Evolutionary conservation across 108 stramenopile genomes (phyloP).

Genomic region (Nitzschia sp.): DNA sequence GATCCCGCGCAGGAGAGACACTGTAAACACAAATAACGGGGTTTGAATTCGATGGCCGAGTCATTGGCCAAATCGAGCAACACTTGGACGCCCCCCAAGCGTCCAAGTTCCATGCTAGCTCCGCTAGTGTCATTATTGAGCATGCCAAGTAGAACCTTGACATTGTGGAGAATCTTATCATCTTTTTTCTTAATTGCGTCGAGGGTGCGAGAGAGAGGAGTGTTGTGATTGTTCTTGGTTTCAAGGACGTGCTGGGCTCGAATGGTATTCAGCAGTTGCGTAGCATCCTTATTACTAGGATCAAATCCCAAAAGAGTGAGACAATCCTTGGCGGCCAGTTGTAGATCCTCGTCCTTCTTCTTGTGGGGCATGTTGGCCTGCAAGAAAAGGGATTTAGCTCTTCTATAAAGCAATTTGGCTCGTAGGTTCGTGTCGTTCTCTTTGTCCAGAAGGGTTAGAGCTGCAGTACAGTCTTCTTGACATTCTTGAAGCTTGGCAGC

Average conservation of each 20-base stretch:
- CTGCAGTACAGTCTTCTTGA: constrained; percentile 70
- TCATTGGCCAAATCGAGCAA: constrained; percentile 44
- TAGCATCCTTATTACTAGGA: constrained; percentile 68
- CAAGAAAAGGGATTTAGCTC: constrained; percentile 70
- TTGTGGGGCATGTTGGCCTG: constrained; percentile 36
- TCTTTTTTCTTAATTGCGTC: constrained; percentile 39
- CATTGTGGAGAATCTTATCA: constrained; percentile 35
- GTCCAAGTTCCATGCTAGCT: constrained; percentile 72
- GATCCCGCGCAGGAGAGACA: constrained; percentile 47
- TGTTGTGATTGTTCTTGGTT: constrained; percentile 36
- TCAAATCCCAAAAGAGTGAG: constrained; percentile 64
- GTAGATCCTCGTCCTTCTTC: constrained; percentile 47
- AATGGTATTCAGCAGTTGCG: constrained; percentile 53
- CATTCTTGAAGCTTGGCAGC: constrained; percentile 46
- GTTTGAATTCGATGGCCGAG: constrained; percentile 14
- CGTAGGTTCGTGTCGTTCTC: constrained; percentile 40
- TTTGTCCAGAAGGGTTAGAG: constrained; percentile 48
- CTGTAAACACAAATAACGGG: constrained; percentile 29
- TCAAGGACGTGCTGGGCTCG: constrained; percentile 55
- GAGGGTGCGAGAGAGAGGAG: constrained; percentile 50
- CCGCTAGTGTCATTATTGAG: constrained; percentile 57
- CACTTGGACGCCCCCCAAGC: constrained; percentile 56
- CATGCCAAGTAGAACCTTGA: constrained; percentile 60
- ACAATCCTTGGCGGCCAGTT: constrained; percentile 77
- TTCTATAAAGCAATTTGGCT: constrained; percentile 74